Percentiles rank a stretch among this genome's conserved stretches.
Evolutionary conservation across 1,284 basidiomycete genomes (phyloP).

Genomic region (Laetiporus sulphureus): DNA sequence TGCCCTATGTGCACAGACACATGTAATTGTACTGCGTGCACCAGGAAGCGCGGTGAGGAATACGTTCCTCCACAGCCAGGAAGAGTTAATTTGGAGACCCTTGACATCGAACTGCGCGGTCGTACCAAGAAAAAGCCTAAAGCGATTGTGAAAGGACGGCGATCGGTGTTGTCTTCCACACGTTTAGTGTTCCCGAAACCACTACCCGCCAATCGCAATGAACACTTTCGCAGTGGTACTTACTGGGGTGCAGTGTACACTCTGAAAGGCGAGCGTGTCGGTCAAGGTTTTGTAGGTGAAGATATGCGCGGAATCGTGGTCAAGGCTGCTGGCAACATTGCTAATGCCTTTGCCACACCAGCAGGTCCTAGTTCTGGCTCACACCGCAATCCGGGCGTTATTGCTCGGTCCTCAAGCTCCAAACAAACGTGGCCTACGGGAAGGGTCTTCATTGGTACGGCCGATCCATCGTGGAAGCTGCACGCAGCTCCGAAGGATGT

Average conservation of each 20-base stretch:
- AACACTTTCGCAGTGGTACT: neutral
- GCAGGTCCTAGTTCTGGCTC: too few relatives aligned
- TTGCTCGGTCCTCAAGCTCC: too few relatives aligned
- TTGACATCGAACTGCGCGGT: too few relatives aligned
- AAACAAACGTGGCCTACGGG: too few relatives aligned
- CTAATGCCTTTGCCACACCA: too few relatives aligned
- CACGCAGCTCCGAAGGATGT: too few relatives aligned
- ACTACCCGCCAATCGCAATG: neutral
- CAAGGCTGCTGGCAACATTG: too few relatives aligned
- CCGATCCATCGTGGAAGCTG: too few relatives aligned
- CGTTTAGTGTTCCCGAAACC: neutral
- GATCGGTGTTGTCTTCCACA: neutral
- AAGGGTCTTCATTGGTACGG: too few relatives aligned
- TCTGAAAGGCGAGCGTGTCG: slow-evolving; percentile 15
- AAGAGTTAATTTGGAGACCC: slow-evolving; percentile 2
- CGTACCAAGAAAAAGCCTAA: neutral
- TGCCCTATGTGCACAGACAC: slow-evolving; percentile 20
- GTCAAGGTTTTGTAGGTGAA: slow-evolving; percentile 15
- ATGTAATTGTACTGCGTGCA: slow-evolving; percentile 24
- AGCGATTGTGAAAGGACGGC: neutral
- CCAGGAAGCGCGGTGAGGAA: slow-evolving; percentile 16
- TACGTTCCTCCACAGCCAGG: slow-evolving; percentile 16
- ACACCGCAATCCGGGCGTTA: too few relatives aligned
- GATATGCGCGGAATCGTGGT: slow-evolving; percentile 8
- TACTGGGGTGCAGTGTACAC: slow-evolving; percentile 19